phyloP scores from a whole-genome alignment of 225 moss, liverwort and hornwort genomes.

The Asterella californica region DNA sequence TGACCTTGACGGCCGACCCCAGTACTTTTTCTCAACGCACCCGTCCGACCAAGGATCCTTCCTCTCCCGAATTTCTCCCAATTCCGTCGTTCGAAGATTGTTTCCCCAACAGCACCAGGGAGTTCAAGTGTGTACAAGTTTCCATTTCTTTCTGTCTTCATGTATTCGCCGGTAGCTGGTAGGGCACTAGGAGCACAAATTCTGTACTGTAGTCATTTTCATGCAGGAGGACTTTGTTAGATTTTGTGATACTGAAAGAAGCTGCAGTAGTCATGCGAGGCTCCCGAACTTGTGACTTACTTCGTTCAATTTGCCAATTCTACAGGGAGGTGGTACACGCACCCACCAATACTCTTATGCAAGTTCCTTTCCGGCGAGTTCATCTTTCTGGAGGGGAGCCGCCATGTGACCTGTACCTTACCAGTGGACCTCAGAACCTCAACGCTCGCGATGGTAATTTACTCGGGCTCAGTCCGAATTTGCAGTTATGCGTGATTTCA shows the following conservation, averaged over 20 bases:
- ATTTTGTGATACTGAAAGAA: too few species aligned
- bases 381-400: constrained; percentile 81
- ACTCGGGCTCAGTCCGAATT: background rate
- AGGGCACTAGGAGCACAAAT: background rate
- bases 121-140: constrained; percentile 48
- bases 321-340: constrained; percentile 73
- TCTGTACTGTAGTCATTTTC: background rate
- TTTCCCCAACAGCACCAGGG: constrained; percentile 82
- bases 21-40: constrained; percentile 34
- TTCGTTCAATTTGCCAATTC: background rate
- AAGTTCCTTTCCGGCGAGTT: constrained; percentile 81
- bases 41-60: constrained; percentile 67
- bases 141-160: background rate
- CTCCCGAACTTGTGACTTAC: too few species aligned
- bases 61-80: constrained; percentile 76
- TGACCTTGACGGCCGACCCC: constrained; percentile 33
- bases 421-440: constrained; percentile 74
- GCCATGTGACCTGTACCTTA: constrained; percentile 87
- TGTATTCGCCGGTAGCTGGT: background rate
- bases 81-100: constrained; percentile 85
- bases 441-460: constrained; percentile 51
- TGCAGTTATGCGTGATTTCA: background rate
- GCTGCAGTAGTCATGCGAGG: too few species aligned
- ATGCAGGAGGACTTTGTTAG: background rate
- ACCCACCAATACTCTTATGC: constrained; percentile 49